These are phyloP conservation scores for Phytophthora citrophthora DNA, from an alignment of 352 stramenopile species.

Conservation along the genomic window DNA sequence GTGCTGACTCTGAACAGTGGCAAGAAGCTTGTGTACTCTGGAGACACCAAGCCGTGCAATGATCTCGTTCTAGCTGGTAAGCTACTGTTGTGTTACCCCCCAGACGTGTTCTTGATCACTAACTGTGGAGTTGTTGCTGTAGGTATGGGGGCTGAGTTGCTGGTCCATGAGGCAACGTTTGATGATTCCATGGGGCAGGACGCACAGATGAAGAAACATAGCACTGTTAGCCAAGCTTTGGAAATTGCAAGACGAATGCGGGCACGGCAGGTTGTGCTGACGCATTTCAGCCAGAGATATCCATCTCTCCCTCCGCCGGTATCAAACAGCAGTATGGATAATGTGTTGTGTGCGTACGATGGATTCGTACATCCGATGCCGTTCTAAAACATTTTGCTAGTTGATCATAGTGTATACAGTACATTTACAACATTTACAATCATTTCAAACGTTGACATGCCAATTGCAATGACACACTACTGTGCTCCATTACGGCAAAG, in stretches of 20 bases:
- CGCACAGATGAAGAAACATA: slow-evolving; percentile 96
- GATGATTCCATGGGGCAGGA: slow-evolving; percentile 95
- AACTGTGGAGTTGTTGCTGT: neutral
- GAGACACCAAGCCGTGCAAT: slow-evolving; percentile 93
- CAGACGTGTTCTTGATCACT: neutral
- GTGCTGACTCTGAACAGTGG: slow-evolving; percentile 58
- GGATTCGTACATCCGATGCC: slow-evolving; percentile 43
- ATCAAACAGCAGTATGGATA: neutral
- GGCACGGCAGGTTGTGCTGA: slow-evolving; percentile 92
- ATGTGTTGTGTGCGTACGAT: slow-evolving; percentile 46
- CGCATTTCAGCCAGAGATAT: slow-evolving; percentile 94
- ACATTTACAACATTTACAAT: neutral
- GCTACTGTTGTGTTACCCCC: neutral
- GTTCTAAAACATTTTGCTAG: slow-evolving; percentile 27
- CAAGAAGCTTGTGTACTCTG: slow-evolving; percentile 90
- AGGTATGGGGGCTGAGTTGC: slow-evolving; percentile 68
- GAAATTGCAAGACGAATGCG: slow-evolving; percentile 74
- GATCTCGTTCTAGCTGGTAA: slow-evolving; percentile 55
- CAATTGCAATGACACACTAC: neutral
- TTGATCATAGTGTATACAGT: slow-evolving; percentile 4
- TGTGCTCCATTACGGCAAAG: too few species aligned
- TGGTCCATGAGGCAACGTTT: slow-evolving; percentile 98
- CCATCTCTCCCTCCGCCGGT: slow-evolving; percentile 57
- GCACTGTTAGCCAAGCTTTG: slow-evolving; percentile 93
- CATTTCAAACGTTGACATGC: neutral